These are phyloP conservation scores for Sclerospora graminicola DNA, from an alignment of 352 stramenopile genomes.

Conservation along the genomic window DNA sequence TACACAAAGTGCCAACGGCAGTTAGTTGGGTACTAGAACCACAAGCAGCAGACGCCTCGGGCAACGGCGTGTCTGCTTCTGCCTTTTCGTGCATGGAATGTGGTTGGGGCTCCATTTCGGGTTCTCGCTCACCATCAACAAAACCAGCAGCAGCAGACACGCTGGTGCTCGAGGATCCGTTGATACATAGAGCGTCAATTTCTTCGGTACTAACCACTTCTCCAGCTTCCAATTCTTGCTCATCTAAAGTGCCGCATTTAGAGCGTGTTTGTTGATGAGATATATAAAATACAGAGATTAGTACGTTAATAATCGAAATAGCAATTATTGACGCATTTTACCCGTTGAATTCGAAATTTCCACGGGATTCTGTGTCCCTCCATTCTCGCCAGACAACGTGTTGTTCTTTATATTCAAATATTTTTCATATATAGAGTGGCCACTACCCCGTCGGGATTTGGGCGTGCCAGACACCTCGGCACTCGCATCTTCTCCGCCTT, in stretches of 20 bases:
- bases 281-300: too few species aligned
- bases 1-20: slow-evolving; percentile 23
- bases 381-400: slow-evolving; percentile 3
- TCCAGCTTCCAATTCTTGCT: slow-evolving; percentile 42
- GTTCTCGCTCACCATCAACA: slow-evolving; percentile 11
- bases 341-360: slow-evolving; percentile 52
- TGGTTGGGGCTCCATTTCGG: slow-evolving; percentile 8
- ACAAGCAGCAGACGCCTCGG: slow-evolving; percentile 9
- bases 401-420: slow-evolving; percentile 47
- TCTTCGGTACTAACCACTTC: slow-evolving; percentile 46
- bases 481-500: slow-evolving; percentile 13
- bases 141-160: slow-evolving; percentile 15
- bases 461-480: slow-evolving; percentile 4
- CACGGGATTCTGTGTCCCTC: slow-evolving; percentile 2
- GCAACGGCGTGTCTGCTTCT: slow-evolving; percentile 9
- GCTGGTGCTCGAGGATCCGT: slow-evolving; percentile 9
- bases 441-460: slow-evolving; percentile 15
- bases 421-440: slow-evolving; percentile 27
- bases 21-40: slow-evolving; percentile 23
- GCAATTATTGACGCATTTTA: slow-evolving; percentile 6
- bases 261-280: too few species aligned
- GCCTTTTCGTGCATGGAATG: slow-evolving; percentile 8
- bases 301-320: too few species aligned
- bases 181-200: slow-evolving; percentile 18
- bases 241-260: slow-evolving; percentile 19